Evolutionary conservation across 2,329 filamentous ascomycete species (phyloP), one percentile per base, ranked within the genome.

Genomic region (Didymella lethalis): DNA sequence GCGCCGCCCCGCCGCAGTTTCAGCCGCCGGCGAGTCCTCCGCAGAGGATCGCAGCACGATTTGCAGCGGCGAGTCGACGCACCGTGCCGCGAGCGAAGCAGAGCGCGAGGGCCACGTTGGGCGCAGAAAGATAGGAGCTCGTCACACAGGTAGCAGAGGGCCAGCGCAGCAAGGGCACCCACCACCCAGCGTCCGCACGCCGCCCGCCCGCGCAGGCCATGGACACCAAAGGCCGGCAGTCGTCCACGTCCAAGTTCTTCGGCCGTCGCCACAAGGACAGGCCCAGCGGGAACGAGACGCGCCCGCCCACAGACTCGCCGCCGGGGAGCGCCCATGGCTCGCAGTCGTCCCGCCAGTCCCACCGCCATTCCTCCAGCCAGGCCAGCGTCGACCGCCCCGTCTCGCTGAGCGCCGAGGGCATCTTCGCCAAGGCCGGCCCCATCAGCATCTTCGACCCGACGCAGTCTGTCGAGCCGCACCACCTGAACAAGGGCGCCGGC

Each of bases 231-330:
- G 84, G 89, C 72, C 88, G 91, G 79, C 90, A 94, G 83, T 92
- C 90, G 65, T 93, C 91, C 73, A 89, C 88, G 75, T 85, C 87
- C 75, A 90, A 89, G 63, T 92, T 97, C 83, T 97, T 97, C 82
- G 93, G 92, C 72, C 87, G 93, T 74, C 90, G 85, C 61, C 82
- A 89, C 80, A 95, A 92, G 81, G 90, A 96, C 79, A 91, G 88
- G 78, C 67, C 64, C 54, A 61, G 54, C 47, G 31, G 12, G 16
- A 44, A 20, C 25, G 41, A 28, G 4, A 44, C 38, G 26, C 49
- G 32, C 41, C 85, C 69, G 85, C 82, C 83, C 54, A 82, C 82
- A 66, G 84, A 90, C 67, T 83, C 85, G 70, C 87, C 90, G 67
- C 84, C 86, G 51, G 80, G 83, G 69, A 88, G 83, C 77, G 83